These are phyloP conservation scores for Botrytis elliptica DNA, from an alignment of 2,329 filamentous ascomycete genomes.

Conservation along the genomic window DNA sequence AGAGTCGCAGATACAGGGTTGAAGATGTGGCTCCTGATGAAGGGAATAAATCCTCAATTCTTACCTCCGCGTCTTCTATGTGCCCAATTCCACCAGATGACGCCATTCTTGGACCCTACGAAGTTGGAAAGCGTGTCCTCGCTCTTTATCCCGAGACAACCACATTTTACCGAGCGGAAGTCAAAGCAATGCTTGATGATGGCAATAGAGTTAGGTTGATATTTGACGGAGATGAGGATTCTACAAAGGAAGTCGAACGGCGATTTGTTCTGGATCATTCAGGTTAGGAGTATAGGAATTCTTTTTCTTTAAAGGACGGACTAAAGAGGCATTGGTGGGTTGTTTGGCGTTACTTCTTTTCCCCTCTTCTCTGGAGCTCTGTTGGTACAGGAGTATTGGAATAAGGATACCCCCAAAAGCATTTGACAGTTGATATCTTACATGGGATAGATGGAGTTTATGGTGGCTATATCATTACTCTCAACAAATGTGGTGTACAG, in stretches of 20 bases:
- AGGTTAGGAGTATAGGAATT: conserved; percentile 24
- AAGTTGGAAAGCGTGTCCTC: conserved; percentile 67
- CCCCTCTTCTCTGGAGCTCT: neutral
- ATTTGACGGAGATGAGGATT: conserved; percentile 78
- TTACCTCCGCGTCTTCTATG: conserved; percentile 70
- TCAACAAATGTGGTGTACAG: neutral
- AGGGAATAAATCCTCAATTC: conserved; percentile 61
- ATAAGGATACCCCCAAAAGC: conserved; percentile 14
- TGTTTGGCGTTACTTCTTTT: neutral
- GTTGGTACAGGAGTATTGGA: conserved; percentile 20
- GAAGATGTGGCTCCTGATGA: conserved; percentile 77
- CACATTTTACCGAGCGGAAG: conserved; percentile 81
- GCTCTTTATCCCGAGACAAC: conserved; percentile 81
- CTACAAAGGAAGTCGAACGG: conserved; percentile 71
- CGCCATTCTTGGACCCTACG: conserved; percentile 59
- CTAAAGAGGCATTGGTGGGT: neutral
- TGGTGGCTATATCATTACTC: neutral
- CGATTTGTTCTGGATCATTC: conserved; percentile 73
- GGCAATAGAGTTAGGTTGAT: conserved; percentile 60
- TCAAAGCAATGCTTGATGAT: conserved; percentile 62
- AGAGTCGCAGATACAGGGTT: conserved; percentile 75
- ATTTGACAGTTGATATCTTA: conserved; percentile 1
- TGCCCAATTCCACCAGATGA: conserved; percentile 68
- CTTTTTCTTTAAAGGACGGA: neutral
- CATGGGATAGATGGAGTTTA: neutral